Evolutionary conservation across 176 grass and related monocot species (phyloP), one percentile per base, ranked within the genome.

Genomic region (Calamus simplicifolius): DNA sequence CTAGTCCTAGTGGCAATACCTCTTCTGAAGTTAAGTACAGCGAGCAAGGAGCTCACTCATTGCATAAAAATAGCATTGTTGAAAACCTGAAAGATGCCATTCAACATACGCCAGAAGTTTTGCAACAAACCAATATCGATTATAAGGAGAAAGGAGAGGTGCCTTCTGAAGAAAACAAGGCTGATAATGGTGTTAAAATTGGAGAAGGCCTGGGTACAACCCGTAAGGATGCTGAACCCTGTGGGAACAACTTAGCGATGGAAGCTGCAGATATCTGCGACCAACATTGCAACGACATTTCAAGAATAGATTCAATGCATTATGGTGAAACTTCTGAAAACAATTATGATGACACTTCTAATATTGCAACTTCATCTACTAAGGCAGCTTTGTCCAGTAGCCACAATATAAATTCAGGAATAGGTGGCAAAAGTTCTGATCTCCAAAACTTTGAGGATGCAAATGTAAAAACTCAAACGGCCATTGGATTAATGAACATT

Each of bases 11-110:
- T 71, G 52, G 15, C 48, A 53, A 59, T 72, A 26, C 49, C 66
- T 60, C 71, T 25, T 30, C 18, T 48, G 64, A 68, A 68, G 81
- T 61, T 52, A 52, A 68, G 4, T 17, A 57, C 26, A 29, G 68
- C 5, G 19, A 81, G 67, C 52, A 66, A 48, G 62, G 16, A 38
- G 69, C 58, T 70, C 63, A 26, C 74, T 68, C 61, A 71, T 13
- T 43, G 35, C 35, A 13, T 43, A 43, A 43, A 43, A 43, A 43
- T 43, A 43, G 35, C 35, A 13, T 3, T 3, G 2, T 43, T 13
- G 35, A 19, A 56, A 61, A 75, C 43, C 27, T 16, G 26, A 63
- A 59, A 61, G 25, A 29, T 54, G 61, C 18, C 56, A 62, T 38
- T 50, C 69, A 62, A 62, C 51, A 55, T 26, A 56, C 43, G 49